phyloP scores from a whole-genome alignment of 306 rosid species.

The Dalbergia cultrata region DNA sequence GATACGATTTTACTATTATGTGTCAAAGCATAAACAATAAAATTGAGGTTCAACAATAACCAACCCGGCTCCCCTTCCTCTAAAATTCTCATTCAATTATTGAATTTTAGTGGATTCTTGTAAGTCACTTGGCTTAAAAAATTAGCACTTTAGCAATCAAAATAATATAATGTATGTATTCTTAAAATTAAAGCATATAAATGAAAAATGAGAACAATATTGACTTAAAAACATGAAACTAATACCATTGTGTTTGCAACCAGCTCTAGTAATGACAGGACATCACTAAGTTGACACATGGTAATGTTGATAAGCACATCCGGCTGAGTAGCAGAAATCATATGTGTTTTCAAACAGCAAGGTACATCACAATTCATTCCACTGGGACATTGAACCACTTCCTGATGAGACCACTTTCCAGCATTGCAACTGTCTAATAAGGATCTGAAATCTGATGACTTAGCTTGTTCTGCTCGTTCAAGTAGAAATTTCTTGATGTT shows the following conservation, averaged over 20 bases:
- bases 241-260: conserved; percentile 72
- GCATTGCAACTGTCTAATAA: conserved; percentile 39
- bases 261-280: conserved; percentile 78
- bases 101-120: neutral
- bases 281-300: conserved; percentile 59
- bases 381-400: conserved; percentile 40
- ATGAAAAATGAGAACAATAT: conserved; percentile 8
- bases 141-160: neutral
- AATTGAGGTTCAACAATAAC: conserved; percentile 2
- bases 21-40: neutral
- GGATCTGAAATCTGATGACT: conserved; percentile 36
- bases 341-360: conserved; percentile 51
- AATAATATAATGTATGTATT: neutral
- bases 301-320: conserved; percentile 29
- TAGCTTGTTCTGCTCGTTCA: conserved; percentile 37
- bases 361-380: conserved; percentile 47
- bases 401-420: conserved; percentile 38
- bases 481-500: conserved; percentile 47
- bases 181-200: conserved; percentile 27
- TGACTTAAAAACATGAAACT: conserved; percentile 35
- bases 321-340: conserved; percentile 42
- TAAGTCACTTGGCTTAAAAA: neutral
- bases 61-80: neutral
- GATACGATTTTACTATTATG: neutral
- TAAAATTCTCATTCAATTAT: neutral